Evolutionary conservation across 2,329 filamentous ascomycete genomes (phyloP).

Genomic region (Penicillium fuscoglaucum): DNA sequence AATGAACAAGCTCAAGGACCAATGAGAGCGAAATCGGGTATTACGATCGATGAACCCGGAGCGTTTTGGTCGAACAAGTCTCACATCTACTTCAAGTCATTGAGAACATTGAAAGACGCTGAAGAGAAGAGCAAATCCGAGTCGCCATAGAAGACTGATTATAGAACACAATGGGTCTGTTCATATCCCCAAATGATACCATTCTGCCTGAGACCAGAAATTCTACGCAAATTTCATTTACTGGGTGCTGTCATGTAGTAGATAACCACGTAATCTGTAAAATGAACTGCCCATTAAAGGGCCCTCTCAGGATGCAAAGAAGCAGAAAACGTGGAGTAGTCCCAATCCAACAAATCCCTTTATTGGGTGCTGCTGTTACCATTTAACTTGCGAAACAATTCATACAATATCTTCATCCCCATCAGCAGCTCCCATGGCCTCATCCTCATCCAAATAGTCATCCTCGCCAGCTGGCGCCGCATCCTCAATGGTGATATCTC

Average conservation of each 20-base stretch:
- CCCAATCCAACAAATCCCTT: neutral
- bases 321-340: neutral
- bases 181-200: neutral
- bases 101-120: neutral
- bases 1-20: slow-evolving; percentile 41
- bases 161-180: neutral
- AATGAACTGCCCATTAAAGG: neutral
- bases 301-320: neutral
- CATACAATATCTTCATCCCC: slow-evolving; percentile 38
- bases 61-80: neutral
- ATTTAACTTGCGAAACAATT: slow-evolving; percentile 20
- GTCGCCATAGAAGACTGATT: neutral
- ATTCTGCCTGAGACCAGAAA: neutral
- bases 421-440: slow-evolving; percentile 35
- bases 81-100: neutral
- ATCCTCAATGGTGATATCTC: slow-evolving; percentile 40
- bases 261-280: neutral
- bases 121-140: neutral
- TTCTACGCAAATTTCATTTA: neutral
- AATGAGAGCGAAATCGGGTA: neutral
- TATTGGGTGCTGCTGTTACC: neutral
- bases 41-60: neutral
- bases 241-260: neutral
- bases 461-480: slow-evolving; percentile 33
- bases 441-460: slow-evolving; percentile 36